These are phyloP conservation scores for Ploettnerulaceae sp. DNA, from an alignment of 2,329 filamentous ascomycete species.

Conservation along the genomic window DNA sequence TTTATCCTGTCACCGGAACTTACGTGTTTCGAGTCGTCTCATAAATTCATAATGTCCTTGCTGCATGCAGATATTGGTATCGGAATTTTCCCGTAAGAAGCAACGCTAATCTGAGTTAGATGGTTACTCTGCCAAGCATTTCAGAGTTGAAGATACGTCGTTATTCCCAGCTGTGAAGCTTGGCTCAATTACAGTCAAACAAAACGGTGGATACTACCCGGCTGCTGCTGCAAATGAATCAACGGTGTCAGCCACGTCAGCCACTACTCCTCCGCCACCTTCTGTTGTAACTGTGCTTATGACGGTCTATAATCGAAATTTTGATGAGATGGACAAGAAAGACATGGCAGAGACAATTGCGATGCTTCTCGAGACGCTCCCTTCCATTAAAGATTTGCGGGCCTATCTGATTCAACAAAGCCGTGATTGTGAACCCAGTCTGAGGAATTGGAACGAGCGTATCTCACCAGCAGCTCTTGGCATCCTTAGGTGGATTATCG, in stretches of 20 bases:
- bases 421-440: slow-evolving; percentile 26
- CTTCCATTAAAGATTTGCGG: slow-evolving; percentile 55
- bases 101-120: slow-evolving; percentile 14
- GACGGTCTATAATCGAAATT: slow-evolving; percentile 47
- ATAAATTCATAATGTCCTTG: no score
- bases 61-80: no score
- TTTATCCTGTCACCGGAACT: no score
- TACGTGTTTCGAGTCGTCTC: no score
- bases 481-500: slow-evolving; percentile 80
- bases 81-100: no score
- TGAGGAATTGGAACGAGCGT: slow-evolving; percentile 49
- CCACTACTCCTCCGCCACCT: slow-evolving; percentile 21
- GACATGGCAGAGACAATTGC: slow-evolving; percentile 48
- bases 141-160: slow-evolving; percentile 27
- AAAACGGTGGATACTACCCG: background rate
- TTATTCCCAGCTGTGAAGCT: slow-evolving; percentile 27
- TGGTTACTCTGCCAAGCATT: slow-evolving; percentile 19
- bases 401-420: slow-evolving; percentile 39
- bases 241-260: slow-evolving; percentile 24
- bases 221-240: background rate
- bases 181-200: slow-evolving; percentile 16
- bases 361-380: slow-evolving; percentile 52
- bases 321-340: slow-evolving; percentile 46
- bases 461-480: slow-evolving; percentile 63
- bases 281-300: slow-evolving; percentile 27